Conservation (phyloP, 495 filamentous ascomycete genomes). For the Podospora pseudocomata region DNA sequence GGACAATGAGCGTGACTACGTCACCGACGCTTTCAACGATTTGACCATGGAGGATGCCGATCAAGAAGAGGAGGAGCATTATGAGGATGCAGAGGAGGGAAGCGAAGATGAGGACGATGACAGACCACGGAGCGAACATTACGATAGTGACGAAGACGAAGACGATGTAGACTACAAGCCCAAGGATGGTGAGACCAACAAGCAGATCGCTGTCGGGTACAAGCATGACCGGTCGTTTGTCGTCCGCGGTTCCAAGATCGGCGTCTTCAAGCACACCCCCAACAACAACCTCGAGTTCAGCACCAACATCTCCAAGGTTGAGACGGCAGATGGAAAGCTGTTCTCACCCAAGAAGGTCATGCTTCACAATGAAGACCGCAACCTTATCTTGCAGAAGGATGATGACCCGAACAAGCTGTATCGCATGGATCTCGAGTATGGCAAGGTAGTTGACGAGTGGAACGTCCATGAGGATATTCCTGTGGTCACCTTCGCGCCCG, state of each 20-base stretch:
- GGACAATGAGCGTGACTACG: constrained; percentile 88
- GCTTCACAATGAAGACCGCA: constrained; percentile 88
- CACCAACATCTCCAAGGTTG: constrained; percentile 95
- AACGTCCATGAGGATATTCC: constrained; percentile 97
- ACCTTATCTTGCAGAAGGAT: constrained; percentile 86
- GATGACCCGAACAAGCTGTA: constrained; percentile 88
- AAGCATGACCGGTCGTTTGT: constrained; percentile 97
- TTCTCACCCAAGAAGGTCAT: constrained; percentile 98
- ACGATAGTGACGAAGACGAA: constrained; percentile 87
- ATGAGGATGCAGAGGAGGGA: constrained; percentile 55
- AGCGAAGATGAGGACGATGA: constrained; percentile 62
- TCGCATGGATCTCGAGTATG: constrained; percentile 96
- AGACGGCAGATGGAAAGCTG: constrained; percentile 78
- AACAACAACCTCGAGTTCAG: constrained; percentile 93
- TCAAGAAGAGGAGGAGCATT: constrained; percentile 59
- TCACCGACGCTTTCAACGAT: constrained; percentile 93
- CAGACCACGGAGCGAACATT: constrained; percentile 57
- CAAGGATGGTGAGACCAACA: constrained; percentile 84
- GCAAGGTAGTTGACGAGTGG: constrained; percentile 99
- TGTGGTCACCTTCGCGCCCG: constrained; percentile 84
- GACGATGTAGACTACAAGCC: constrained; percentile 73
- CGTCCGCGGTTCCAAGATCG: constrained; percentile 93
- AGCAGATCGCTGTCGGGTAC: constrained; percentile 94
- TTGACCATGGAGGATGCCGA: constrained; percentile 81
- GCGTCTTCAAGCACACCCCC: constrained; percentile 93